These are phyloP conservation scores for Candida michaelii DNA, from an alignment of 805 yeast genomes.

Conservation along the genomic window DNA sequence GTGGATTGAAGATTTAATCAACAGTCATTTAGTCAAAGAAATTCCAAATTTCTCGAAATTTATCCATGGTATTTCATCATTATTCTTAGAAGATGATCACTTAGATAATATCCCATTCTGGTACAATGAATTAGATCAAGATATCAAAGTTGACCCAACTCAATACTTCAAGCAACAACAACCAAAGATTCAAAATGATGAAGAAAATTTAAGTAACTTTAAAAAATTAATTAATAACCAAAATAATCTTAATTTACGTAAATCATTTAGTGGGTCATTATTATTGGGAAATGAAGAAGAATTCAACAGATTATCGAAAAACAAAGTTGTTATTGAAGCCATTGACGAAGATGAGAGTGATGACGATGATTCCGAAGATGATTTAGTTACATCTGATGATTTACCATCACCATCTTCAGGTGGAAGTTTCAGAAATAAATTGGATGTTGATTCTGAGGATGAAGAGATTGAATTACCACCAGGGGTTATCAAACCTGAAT, in stretches of 20 bases:
- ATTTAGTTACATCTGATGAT: constrained; percentile 26
- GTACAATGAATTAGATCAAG: constrained; percentile 81
- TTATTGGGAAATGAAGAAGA: constrained; percentile 15
- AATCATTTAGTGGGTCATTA: constrained; percentile 39
- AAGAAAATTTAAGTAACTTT: constrained; percentile 45
- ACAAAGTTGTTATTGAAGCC: constrained; percentile 11
- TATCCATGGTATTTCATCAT: constrained; percentile 86
- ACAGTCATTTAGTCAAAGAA: constrained; percentile 83
- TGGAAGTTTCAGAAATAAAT: constrained; percentile 35
- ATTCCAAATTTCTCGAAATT: constrained; percentile 92
- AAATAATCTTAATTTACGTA: constrained; percentile 34
- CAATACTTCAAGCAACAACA: constrained; percentile 57
- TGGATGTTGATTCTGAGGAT: constrained; percentile 78
- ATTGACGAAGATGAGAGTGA: constrained; percentile 58
- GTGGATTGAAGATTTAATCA: constrained; percentile 87
- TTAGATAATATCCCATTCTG: constrained; percentile 91
- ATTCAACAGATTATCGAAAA: not conserved
- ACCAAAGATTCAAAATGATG: constrained; percentile 43
- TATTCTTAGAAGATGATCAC: constrained; percentile 87
- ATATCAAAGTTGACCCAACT: constrained; percentile 74
- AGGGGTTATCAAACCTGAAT: constrained; percentile 82
- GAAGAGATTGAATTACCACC: constrained; percentile 79
- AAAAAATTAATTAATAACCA: constrained; percentile 35
- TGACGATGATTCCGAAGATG: constrained; percentile 16
- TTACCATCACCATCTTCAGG: constrained; percentile 14